These are phyloP conservation scores for Plantago elongata DNA, from an alignment of 257 asterid genomes.

Conservation along the genomic window DNA sequence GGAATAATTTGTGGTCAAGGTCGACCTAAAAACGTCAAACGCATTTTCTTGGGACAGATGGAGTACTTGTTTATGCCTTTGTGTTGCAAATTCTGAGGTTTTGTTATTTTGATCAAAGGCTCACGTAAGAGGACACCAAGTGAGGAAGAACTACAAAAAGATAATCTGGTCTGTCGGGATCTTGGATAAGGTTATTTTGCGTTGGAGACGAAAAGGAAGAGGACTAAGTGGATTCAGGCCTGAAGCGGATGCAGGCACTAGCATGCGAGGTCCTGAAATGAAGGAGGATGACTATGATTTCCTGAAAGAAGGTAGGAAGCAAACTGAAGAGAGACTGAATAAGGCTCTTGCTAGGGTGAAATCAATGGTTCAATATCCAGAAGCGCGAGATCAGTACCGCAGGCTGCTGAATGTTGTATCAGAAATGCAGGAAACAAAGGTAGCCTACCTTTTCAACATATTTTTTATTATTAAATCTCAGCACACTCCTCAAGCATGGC, in stretches of 20 bases:
- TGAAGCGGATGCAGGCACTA: slow-evolving; percentile 50
- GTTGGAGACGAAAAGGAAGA: slow-evolving; percentile 87
- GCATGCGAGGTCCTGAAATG: slow-evolving; percentile 32
- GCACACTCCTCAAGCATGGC: too few species aligned
- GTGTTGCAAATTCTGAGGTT: slow-evolving; percentile 22
- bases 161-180: slow-evolving; percentile 92
- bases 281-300: slow-evolving; percentile 85
- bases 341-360: slow-evolving; percentile 87
- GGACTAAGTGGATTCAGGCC: slow-evolving; percentile 76
- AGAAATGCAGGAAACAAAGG: slow-evolving; percentile 79
- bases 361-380: slow-evolving; percentile 94
- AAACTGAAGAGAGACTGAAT: slow-evolving; percentile 68
- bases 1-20: too few species aligned
- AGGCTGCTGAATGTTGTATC: slow-evolving; percentile 87
- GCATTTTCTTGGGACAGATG: not conserved
- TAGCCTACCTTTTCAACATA: slow-evolving; percentile 3
- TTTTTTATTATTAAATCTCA: too few species aligned
- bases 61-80: slow-evolving; percentile 6
- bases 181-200: slow-evolving; percentile 72
- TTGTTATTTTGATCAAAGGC: slow-evolving; percentile 50
- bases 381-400: slow-evolving; percentile 87
- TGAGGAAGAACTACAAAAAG: slow-evolving; percentile 74
- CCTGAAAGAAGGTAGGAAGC: slow-evolving; percentile 80
- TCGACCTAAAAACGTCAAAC: too few species aligned
- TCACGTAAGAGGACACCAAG: slow-evolving; percentile 94